phyloP scores from a whole-genome alignment of 495 filamentous ascomycete genomes.

The Recurvomyces mirabilis region DNA sequence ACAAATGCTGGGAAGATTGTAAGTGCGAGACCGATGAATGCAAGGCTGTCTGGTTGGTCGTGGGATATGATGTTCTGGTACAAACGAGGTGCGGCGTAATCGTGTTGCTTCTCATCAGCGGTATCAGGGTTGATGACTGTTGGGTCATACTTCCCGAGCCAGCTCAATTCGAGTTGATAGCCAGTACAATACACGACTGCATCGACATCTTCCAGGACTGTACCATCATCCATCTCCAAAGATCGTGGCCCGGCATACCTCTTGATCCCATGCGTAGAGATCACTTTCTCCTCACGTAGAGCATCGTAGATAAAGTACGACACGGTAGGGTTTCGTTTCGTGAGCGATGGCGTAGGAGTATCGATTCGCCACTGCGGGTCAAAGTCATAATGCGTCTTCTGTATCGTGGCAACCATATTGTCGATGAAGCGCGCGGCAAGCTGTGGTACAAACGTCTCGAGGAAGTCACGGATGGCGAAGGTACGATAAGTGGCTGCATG shows the following conservation, averaged over 20 bases:
- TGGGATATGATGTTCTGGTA: constrained; percentile 13
- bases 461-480: background rate
- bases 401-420: background rate
- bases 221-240: constrained; percentile 9
- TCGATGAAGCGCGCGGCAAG: constrained; percentile 3
- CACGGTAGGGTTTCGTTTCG: background rate
- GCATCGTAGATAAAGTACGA: constrained; percentile 2
- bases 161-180: constrained; percentile 5
- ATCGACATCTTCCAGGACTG: constrained; percentile 6
- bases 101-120: background rate
- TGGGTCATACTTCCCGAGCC: constrained; percentile 4
- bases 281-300: constrained; percentile 4
- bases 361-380: constrained; percentile 5
- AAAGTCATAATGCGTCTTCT: background rate
- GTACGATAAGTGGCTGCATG: constrained; percentile 2
- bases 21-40: constrained; percentile 8
- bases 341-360: background rate
- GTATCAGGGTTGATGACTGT: background rate
- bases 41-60: constrained; percentile 7
- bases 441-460: background rate
- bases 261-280: constrained; percentile 1
- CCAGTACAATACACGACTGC: constrained; percentile 16
- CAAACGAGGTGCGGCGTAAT: constrained; percentile 5
- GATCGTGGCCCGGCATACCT: background rate
- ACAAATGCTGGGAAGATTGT: constrained; percentile 6